Conservation (phyloP, 2,329 filamentous ascomycete species). For the Venturia effusa region DNA sequence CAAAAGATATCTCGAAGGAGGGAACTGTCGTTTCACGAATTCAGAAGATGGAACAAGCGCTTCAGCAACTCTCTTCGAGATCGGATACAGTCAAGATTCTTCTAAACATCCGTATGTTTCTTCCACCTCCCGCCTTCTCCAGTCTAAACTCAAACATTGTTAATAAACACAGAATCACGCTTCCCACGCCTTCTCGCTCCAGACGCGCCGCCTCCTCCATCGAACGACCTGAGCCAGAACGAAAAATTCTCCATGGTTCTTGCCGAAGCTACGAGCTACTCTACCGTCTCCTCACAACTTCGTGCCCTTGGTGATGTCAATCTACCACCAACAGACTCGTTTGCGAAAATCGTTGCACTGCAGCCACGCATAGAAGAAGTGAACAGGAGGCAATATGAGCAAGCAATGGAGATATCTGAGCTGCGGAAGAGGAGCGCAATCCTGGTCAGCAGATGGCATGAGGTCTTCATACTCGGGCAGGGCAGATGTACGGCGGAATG, state of each 20-base stretch:
- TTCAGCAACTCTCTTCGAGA: conserved; percentile 26
- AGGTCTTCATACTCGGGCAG: conserved; percentile 56
- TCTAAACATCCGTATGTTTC: conserved; percentile 6
- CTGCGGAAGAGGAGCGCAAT: conserved; percentile 53
- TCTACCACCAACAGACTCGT: conserved; percentile 30
- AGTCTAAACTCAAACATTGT: background rate
- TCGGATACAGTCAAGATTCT: background rate
- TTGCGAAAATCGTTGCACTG: conserved; percentile 46
- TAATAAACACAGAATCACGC: conserved; percentile 22
- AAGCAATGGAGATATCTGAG: conserved; percentile 50
- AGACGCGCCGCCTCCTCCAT: conserved; percentile 12
- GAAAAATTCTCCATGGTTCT: conserved; percentile 27
- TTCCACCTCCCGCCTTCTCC: background rate
- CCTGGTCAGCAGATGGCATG: conserved; percentile 53
- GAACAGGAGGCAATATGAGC: conserved; percentile 49
- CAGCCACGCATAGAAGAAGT: conserved; percentile 51
- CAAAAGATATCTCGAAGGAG: conserved; percentile 17
- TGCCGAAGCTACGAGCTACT: conserved; percentile 32
- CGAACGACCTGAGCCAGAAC: background rate
- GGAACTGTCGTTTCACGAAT: conserved; percentile 24
- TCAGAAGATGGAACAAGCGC: conserved; percentile 24
- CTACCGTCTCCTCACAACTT: conserved; percentile 31
- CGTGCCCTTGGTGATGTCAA: conserved; percentile 33
- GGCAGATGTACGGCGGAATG: conserved; percentile 61
- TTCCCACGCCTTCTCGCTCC: conserved; percentile 29